Evolutionary conservation across 345 rosid species (phyloP).

Genomic region (Lepidium africanum): DNA sequence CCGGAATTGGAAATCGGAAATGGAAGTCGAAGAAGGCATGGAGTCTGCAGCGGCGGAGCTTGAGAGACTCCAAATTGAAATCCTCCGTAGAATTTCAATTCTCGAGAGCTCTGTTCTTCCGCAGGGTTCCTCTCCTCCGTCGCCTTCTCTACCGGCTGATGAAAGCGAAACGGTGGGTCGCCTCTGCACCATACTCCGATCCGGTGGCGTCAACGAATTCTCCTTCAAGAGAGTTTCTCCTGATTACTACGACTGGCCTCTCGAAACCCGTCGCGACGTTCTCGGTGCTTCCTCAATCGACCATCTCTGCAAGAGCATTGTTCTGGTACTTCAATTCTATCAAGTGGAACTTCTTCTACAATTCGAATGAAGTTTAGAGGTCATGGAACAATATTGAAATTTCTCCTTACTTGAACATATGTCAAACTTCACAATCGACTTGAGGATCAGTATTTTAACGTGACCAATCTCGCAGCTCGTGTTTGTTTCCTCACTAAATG

Average conservation of each 20-base stretch:
- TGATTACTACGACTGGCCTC: conserved; percentile 70
- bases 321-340: conserved; percentile 42
- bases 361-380: background rate
- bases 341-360: background rate
- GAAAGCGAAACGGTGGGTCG: conserved; percentile 42
- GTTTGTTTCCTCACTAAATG: background rate
- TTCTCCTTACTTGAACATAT: background rate
- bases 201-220: conserved; percentile 50
- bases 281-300: conserved; percentile 67
- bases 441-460: background rate
- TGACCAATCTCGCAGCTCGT: background rate
- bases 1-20: background rate
- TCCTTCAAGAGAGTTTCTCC: conserved; percentile 50
- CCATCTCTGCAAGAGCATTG: conserved; percentile 94
- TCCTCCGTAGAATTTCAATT: conserved; percentile 46
- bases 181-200: conserved; percentile 56
- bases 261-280: conserved; percentile 61
- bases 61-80: conserved; percentile 45
- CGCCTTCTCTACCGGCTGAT: conserved; percentile 13
- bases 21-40: conserved; percentile 23
- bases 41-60: conserved; percentile 46
- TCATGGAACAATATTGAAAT: background rate
- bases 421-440: background rate
- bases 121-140: conserved; percentile 10
- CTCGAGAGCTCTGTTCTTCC: conserved; percentile 39